These are phyloP conservation scores for Hevea brasiliensis DNA, from an alignment of 345 rosid genomes.

Conservation along the genomic window DNA sequence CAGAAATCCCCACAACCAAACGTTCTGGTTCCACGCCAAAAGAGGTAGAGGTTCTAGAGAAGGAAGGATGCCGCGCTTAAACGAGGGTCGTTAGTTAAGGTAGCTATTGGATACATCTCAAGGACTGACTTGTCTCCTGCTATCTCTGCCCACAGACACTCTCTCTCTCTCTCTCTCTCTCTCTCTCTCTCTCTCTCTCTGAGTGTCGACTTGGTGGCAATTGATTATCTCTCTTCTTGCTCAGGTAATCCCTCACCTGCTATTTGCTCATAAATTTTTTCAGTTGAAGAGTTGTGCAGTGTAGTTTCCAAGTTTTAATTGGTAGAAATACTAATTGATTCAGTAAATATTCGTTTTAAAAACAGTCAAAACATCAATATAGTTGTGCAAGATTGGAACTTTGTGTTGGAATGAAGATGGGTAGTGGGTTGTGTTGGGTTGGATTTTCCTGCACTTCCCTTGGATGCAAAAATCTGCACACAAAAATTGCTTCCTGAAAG, in stretches of 20 bases:
- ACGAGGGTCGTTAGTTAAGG: neutral
- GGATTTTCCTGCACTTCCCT: too few species aligned
- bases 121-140: constrained; percentile 1
- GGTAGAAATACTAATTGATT: neutral
- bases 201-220: neutral
- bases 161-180: too few species aligned
- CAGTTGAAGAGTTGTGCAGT: neutral
- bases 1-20: neutral
- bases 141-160: neutral
- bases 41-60: too few species aligned
- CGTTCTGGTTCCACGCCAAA: too few species aligned
- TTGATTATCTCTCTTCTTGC: neutral
- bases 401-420: neutral
- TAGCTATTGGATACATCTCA: constrained; percentile 13
- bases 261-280: neutral
- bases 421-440: neutral
- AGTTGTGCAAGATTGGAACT: neutral
- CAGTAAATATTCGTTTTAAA: neutral
- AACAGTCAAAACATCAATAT: neutral
- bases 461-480: neutral
- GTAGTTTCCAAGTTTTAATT: neutral
- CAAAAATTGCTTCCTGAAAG: neutral
- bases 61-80: neutral
- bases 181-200: neutral
- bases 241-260: neutral